Percentiles rank a stretch among this genome's conserved stretches.
Conservation (phyloP, 768 basidiomycete genomes). For the Inosperma sp. region DNA sequence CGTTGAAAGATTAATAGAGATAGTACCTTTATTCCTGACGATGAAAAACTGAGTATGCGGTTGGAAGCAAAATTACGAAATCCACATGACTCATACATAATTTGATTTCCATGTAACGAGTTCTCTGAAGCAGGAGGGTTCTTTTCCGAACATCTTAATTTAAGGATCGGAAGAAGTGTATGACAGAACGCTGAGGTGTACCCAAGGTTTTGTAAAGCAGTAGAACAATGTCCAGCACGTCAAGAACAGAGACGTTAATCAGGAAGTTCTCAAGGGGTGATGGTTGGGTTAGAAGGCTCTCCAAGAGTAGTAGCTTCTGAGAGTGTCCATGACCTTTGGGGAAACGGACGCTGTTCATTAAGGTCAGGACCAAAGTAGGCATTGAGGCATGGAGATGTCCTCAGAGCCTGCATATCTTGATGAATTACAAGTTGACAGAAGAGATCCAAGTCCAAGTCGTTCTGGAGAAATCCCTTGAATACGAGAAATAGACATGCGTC, state of each 20-base stretch:
- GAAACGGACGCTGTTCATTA: conserved; percentile 5
- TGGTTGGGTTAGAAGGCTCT: too few relatives aligned
- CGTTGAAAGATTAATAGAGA: conserved; percentile 25
- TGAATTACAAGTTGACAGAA: conserved; percentile 56
- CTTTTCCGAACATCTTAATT: too few relatives aligned
- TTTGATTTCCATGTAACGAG: too few relatives aligned
- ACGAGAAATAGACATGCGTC: not conserved
- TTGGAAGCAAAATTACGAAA: conserved; percentile 42
- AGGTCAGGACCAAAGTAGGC: conserved; percentile 35
- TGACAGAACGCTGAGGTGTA: too few relatives aligned
- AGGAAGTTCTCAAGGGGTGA: too few relatives aligned
- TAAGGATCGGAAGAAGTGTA: too few relatives aligned
- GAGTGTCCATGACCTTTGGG: conserved; percentile 14
- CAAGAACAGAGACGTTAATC: too few relatives aligned
- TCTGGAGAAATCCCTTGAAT: conserved; percentile 31
- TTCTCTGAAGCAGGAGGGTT: too few relatives aligned
- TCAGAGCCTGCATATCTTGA: conserved; percentile 52
- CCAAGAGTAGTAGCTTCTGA: conserved; percentile 11
- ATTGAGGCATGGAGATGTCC: conserved; percentile 47
- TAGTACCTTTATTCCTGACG: conserved; percentile 37
- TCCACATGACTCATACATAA: too few relatives aligned
- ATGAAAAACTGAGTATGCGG: conserved; percentile 37
- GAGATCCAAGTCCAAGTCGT: conserved; percentile 63
- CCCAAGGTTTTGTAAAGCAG: too few relatives aligned
- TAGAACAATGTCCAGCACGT: too few relatives aligned